Percentiles rank a stretch among this genome's conserved stretches.
phyloP scores from a whole-genome alignment of 2,329 filamentous ascomycete species.

The Penicillium palitans region DNA sequence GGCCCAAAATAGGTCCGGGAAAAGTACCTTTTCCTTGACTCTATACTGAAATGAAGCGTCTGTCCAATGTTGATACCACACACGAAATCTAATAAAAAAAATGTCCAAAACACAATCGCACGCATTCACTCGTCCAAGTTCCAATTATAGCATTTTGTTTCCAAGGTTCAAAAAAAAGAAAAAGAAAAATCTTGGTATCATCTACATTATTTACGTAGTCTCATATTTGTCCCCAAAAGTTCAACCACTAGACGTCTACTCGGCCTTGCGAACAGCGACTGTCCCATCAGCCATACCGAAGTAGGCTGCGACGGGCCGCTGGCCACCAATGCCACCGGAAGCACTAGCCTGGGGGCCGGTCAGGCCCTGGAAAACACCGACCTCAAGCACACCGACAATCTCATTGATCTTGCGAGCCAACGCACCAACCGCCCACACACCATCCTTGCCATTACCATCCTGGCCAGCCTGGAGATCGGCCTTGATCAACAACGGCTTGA shows the following conservation, averaged over 20 bases:
- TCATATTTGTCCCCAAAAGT: background rate
- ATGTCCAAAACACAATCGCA: conserved; percentile 1
- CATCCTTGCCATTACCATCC: conserved; percentile 59
- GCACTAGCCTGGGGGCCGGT: conserved; percentile 71
- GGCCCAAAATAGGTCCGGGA: conserved; percentile 58
- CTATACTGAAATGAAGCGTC: conserved; percentile 14
- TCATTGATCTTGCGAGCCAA: conserved; percentile 74
- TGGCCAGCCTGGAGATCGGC: conserved; percentile 53
- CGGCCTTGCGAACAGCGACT: conserved; percentile 57
- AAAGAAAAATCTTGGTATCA: conserved; percentile 25
- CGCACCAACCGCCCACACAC: conserved; percentile 76
- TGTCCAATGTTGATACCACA: conserved; percentile 21
- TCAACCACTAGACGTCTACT: conserved; percentile 8
- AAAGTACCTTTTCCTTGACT: conserved; percentile 13
- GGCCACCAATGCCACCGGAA: conserved; percentile 65
- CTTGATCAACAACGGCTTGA: conserved; percentile 68
- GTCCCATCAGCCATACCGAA: conserved; percentile 84
- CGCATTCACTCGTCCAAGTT: conserved; percentile 11
- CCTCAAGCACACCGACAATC: conserved; percentile 85
- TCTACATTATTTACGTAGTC: conserved; percentile 20
- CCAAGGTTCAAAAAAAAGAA: background rate
- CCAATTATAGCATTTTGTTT: conserved; percentile 1
- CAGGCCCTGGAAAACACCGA: conserved; percentile 82
- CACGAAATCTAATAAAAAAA: conserved; percentile 19
- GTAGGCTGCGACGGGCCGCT: conserved; percentile 91